phyloP scores from a whole-genome alignment of 2,329 filamentous ascomycete genomes.

The Arthroderma uncinatum region DNA sequence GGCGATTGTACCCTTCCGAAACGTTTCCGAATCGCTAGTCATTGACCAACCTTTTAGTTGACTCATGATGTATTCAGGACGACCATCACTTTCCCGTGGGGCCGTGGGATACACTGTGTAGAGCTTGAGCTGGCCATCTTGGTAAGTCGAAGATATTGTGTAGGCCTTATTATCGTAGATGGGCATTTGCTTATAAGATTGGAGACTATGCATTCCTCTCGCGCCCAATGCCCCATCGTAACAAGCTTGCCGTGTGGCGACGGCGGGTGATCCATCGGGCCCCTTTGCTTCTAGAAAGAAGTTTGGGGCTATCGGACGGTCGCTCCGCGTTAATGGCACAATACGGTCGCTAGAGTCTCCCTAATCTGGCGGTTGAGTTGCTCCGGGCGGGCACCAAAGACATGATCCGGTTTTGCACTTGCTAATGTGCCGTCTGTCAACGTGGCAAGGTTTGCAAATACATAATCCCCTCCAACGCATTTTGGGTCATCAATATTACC shows the following conservation, averaged over 20 bases:
- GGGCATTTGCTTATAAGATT: constrained; percentile 26
- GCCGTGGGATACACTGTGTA: constrained; percentile 8
- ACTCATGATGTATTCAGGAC: constrained; percentile 11
- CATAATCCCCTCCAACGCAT: constrained; percentile 17
- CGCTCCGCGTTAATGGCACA: constrained; percentile 21
- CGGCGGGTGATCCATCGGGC: constrained; percentile 22
- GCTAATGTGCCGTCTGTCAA: constrained; percentile 26
- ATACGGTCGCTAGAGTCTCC: constrained; percentile 18
- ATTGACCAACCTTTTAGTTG: constrained; percentile 17
- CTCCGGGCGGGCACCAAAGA: constrained; percentile 22
- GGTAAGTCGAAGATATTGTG: constrained; percentile 24
- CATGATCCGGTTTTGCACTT: constrained; percentile 22
- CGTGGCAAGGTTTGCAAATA: constrained; percentile 27
- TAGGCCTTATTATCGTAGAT: constrained; percentile 33
- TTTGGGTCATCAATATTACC: constrained; percentile 14
- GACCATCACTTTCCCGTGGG: background rate
- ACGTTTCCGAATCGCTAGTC: constrained; percentile 21
- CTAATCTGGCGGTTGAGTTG: constrained; percentile 22
- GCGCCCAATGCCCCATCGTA: constrained; percentile 32
- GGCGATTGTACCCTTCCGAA: constrained; percentile 27
- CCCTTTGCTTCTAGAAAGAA: constrained; percentile 36
- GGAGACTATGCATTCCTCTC: constrained; percentile 30
- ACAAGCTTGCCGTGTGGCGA: constrained; percentile 27
- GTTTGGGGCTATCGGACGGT: constrained; percentile 29
- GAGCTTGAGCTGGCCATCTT: constrained; percentile 7